Conservation (phyloP, 2,329 filamentous ascomycete genomes). For the Clonostachys rosea region DNA sequence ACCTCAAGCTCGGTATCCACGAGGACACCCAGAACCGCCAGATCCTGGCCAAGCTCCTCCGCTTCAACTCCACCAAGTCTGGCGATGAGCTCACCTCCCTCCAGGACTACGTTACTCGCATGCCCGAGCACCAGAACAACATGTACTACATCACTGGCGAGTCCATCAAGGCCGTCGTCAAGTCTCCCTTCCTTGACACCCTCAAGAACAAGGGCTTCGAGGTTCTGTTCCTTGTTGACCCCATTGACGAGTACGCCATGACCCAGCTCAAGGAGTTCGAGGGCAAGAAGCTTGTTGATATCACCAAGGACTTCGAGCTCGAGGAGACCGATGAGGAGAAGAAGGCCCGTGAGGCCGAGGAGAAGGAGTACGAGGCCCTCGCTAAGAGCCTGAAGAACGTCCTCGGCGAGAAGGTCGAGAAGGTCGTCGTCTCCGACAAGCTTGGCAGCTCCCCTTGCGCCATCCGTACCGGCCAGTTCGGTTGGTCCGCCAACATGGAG, state of each 20-base stretch:
- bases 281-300: slow-evolving; percentile 99
- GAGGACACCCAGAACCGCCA: slow-evolving; percentile 97
- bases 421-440: slow-evolving; percentile 99
- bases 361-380: slow-evolving; percentile 95
- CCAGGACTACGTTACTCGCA: slow-evolving; percentile 95
- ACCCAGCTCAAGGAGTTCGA: slow-evolving; percentile 99
- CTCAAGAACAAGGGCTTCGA: slow-evolving; percentile 99
- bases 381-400: slow-evolving; percentile 99
- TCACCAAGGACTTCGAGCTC: slow-evolving; percentile 99
- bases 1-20: slow-evolving; percentile 99
- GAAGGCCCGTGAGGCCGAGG: slow-evolving; percentile 87
- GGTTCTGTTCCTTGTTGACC: slow-evolving; percentile 98
- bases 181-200: slow-evolving; percentile 97
- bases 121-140: slow-evolving; percentile 99
- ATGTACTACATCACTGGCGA: slow-evolving; percentile 99
- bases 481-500: slow-evolving; percentile 99
- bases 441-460: slow-evolving; percentile 90
- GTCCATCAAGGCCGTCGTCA: slow-evolving; percentile 95
- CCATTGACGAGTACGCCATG: slow-evolving; percentile 99
- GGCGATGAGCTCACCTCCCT: slow-evolving; percentile 94
- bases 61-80: slow-evolving; percentile 99
- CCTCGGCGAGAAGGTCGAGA: slow-evolving; percentile 98
- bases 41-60: slow-evolving; percentile 92
- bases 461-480: slow-evolving; percentile 99
- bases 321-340: slow-evolving; percentile 99